These are phyloP conservation scores for Flaveria sonorensis DNA, from an alignment of 129 eudicot species.

Conservation along the genomic window DNA sequence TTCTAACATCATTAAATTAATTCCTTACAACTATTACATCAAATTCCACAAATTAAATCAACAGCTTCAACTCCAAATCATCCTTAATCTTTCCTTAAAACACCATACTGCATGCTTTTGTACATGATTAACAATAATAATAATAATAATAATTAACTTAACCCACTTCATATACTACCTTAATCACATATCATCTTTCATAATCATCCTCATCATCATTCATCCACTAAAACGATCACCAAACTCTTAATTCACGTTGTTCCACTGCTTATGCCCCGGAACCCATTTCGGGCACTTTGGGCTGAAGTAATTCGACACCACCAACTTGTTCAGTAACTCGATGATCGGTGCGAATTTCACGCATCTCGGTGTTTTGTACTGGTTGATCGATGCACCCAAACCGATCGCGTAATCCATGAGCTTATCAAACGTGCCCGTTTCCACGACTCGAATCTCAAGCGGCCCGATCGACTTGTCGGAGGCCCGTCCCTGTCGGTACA, in stretches of 20 bases:
- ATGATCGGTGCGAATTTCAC: constrained; percentile 73
- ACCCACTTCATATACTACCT: constrained; percentile 25
- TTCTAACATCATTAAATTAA: constrained; percentile 33
- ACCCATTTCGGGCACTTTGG: constrained; percentile 81
- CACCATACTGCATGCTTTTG: constrained; percentile 49
- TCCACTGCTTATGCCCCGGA: constrained; percentile 77
- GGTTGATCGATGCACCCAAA: constrained; percentile 75
- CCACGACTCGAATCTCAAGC: constrained; percentile 76
- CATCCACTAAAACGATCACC: not conserved
- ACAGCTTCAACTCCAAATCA: constrained; percentile 6
- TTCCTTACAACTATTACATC: constrained; percentile 25
- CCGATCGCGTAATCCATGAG: constrained; percentile 87
- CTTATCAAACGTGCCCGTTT: constrained; percentile 76
- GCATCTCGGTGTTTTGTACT: constrained; percentile 85
- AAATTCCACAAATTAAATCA: constrained; percentile 27
- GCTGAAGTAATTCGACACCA: constrained; percentile 67
- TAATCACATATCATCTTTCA: constrained; percentile 23
- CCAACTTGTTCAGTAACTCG: constrained; percentile 65
- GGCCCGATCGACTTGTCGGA: constrained; percentile 80
- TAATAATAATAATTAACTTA: constrained; percentile 12
- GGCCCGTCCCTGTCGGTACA: constrained; percentile 75
- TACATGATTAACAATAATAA: constrained; percentile 36
- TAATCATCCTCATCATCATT: not conserved
- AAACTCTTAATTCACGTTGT: constrained; percentile 27
- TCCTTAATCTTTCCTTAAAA: constrained; percentile 34